Conservation (phyloP, 495 filamentous ascomycete genomes). For the Astrocystis sublimbata region DNA sequence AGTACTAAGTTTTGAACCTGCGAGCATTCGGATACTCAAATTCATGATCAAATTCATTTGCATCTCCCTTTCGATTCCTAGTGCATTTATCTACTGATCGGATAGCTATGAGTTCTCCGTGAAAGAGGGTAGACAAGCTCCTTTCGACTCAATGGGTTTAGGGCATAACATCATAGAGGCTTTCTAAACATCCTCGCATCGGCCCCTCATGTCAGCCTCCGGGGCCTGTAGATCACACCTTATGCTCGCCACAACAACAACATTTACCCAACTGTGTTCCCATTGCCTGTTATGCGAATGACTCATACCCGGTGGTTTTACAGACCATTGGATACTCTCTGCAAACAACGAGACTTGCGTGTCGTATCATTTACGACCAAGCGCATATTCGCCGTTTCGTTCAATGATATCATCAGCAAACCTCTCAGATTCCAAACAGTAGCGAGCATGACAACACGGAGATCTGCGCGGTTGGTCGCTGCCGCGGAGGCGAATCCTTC, state of each 20-base stretch:
- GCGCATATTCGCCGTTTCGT: neutral
- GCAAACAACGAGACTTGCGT: neutral
- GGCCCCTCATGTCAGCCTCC: neutral
- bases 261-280: neutral
- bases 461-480: conserved; percentile 59
- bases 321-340: neutral
- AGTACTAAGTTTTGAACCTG: too few relatives aligned
- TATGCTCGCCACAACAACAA: neutral
- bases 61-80: neutral
- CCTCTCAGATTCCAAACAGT: neutral
- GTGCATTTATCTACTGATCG: neutral
- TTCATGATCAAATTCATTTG: neutral
- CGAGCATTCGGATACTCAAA: neutral
- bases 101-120: neutral
- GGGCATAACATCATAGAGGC: neutral
- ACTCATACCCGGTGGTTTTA: neutral
- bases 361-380: neutral
- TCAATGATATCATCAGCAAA: neutral
- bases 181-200: neutral
- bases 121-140: neutral
- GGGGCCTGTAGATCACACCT: neutral
- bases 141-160: neutral
- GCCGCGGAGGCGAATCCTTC: conserved; percentile 28
- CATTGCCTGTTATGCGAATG: neutral
- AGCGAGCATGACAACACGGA: conserved; percentile 52